Evolutionary conservation across 345 rosid genomes (phyloP), one percentile per base, ranked within the genome.

Genomic region (Citrus cavaleriei): DNA sequence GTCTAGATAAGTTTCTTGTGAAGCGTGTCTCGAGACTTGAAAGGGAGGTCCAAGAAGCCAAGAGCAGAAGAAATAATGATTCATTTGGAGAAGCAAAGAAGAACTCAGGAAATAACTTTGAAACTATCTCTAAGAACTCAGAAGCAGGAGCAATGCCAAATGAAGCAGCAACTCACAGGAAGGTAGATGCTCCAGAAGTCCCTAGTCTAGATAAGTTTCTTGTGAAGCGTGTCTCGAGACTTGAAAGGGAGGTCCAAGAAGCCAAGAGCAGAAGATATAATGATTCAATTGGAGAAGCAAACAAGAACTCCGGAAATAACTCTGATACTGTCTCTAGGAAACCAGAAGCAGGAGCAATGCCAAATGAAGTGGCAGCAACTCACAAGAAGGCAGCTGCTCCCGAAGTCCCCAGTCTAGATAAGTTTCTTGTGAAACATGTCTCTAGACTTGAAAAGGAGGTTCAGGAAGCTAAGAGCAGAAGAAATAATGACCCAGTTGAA

Each of bases 371-470:
- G 61, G 49, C 49, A 10, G 6, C 35, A 10, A 14, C 49, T 72
- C 28, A 68, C 67, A 82, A 75, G 76, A 78, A 72, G 80, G 73
- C 68, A 57, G 70, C 72, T 61, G 70, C 51, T 68, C 67, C 81
- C 18, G 89, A 87, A 73, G 79, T 87, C 70, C 93, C 93, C 22
- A 87, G 98, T 87, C 82, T 95, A 75, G 98, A 92, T 65, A 90
- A 89, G 85, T 83, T 86, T 85, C 87, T 95, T 57, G 90, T 95
- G 65, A 92, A 89, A 71, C 96, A 80, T 73, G 89, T 91, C 24
- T 89, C 96, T 1, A 87, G 88, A 84, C 95, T 95, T 54, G 99
- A 95, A 90, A 90, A 84, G 73, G 98, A 93, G 83, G 90, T 95
- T 42, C 89, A 89, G 67, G 95, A 92, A 86, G 97, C 95, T 27